These are phyloP conservation scores for Serendipita vermifera DNA, from an alignment of 768 basidiomycete species.

Conservation along the genomic window DNA sequence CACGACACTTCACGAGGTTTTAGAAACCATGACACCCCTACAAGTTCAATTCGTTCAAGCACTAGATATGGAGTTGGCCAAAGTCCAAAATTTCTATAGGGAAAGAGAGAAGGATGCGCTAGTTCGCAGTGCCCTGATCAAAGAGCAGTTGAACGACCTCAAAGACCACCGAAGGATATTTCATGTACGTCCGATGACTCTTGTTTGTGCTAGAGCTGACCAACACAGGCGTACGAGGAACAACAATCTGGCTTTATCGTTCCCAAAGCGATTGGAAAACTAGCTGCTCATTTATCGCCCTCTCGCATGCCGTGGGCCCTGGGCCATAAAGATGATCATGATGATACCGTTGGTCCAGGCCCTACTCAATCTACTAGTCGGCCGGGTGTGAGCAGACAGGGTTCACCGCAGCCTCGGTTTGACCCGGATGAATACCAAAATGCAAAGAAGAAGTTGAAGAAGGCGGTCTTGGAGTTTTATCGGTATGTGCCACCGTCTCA, in stretches of 20 bases:
- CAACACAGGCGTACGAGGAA: background rate
- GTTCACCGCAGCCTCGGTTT: conserved; percentile 16
- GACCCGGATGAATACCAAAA: conserved; percentile 70
- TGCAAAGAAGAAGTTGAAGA: conserved; percentile 77
- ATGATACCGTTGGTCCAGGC: background rate
- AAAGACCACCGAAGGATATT: conserved; percentile 50
- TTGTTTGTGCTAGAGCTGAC: background rate
- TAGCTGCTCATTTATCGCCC: background rate
- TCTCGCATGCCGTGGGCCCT: background rate
- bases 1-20: conserved; percentile 24
- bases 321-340: background rate
- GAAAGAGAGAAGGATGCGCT: conserved; percentile 44
- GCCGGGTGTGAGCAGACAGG: background rate
- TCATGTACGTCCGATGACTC: conserved; percentile 30
- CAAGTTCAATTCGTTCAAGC: conserved; percentile 64
- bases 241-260: background rate
- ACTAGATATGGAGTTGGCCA: conserved; percentile 67
- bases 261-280: background rate
- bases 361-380: background rate
- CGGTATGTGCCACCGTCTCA: conserved; percentile 30
- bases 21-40: conserved; percentile 42
- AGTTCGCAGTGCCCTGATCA: conserved; percentile 25
- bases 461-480: conserved; percentile 75
- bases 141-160: conserved; percentile 62
- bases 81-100: conserved; percentile 73